Conservation (phyloP, 208 protist genomes). For the Giardia duodenalis region DNA sequence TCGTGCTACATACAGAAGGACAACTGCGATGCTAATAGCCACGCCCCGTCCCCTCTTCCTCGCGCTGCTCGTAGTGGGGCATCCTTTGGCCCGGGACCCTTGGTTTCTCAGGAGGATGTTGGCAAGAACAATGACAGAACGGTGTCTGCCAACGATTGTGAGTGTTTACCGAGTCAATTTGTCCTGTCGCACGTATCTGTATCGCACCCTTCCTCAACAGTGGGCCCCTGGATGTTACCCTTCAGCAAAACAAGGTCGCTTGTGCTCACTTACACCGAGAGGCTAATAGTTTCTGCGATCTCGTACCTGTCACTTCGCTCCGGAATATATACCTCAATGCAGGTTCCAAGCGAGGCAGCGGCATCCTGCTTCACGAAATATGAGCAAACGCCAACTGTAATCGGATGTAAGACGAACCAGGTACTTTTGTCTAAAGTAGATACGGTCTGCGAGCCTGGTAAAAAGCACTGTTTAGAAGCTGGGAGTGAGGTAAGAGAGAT, state of each 20-base stretch:
- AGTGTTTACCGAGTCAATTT: too few species aligned
- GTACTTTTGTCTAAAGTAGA: not conserved
- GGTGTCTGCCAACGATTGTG: too few species aligned
- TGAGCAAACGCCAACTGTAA: not conserved
- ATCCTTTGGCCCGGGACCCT: too few species aligned
- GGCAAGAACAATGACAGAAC: too few species aligned
- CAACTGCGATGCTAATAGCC: too few species aligned
- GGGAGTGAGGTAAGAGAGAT: not conserved
- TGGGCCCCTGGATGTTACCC: not conserved
- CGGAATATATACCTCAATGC: not conserved
- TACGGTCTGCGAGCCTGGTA: too few species aligned
- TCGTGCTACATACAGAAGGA: too few species aligned
- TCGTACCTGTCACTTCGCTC: not conserved
- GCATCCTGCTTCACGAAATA: not conserved
- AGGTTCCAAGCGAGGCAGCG: not conserved
- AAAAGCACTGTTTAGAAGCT: not conserved
- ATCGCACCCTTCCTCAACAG: too few species aligned
- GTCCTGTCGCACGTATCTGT: too few species aligned
- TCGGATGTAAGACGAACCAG: not conserved
- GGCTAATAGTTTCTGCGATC: not conserved
- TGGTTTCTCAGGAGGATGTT: too few species aligned
- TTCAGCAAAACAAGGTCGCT: not conserved
- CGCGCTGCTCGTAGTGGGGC: too few species aligned
- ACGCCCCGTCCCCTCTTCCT: too few species aligned
- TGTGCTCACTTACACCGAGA: not conserved